Evolutionary conservation across 768 basidiomycete species (phyloP), one percentile per base, ranked within the genome.

Genomic region (Leccinum obscurum): DNA sequence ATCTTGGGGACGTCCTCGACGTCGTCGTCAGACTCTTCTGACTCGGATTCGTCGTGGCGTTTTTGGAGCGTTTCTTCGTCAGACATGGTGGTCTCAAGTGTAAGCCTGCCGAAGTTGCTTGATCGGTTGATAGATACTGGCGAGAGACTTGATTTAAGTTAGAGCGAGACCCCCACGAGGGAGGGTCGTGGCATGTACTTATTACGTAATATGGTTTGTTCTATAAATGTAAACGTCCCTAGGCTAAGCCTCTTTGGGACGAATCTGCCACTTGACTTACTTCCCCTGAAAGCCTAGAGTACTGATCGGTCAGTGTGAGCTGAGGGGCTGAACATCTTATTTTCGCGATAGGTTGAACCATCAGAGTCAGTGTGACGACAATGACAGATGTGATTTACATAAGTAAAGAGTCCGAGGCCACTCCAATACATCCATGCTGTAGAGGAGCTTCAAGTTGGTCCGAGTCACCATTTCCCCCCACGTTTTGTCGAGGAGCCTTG

Each of bases 41-140:
- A 88, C 8, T 89, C 89, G 1, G 88, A 89, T 10, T 87, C 88
- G 34, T 87, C 83, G 64, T 83, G 80, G 60, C 70, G 77, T 75
- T 89, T 88, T 70, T 83, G 81, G 14, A 77, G 77, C 70, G 82
- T 84, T 73, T 90, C 88, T 77, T 90, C 87, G 62, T 80, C 83
- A 28, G 88, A 76, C 89, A 92, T 92, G 56, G 64, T 65, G 58
- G 58, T 62, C 20, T 59, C 10, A 0, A 4, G 49, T 58, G n/a
- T 56, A 56, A 55, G 56, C 0, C 22, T 51, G 26, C 34, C 14
- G 39, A n/a, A 49, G 59, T 54, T 20, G 63, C 41, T 51, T 49
- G 66, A 63, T 70, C 61, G 53, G 52, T 53, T 14, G 56, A 66
- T 57, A 46, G 59, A 61, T 61, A 24, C 34, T 9, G 7, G 11